A percentile compares a stretch with the other conserved stretches of the same genome.
These are phyloP conservation scores for Sarcomyxa edulis DNA, from an alignment of 768 basidiomycete genomes.

Conservation along the genomic window DNA sequence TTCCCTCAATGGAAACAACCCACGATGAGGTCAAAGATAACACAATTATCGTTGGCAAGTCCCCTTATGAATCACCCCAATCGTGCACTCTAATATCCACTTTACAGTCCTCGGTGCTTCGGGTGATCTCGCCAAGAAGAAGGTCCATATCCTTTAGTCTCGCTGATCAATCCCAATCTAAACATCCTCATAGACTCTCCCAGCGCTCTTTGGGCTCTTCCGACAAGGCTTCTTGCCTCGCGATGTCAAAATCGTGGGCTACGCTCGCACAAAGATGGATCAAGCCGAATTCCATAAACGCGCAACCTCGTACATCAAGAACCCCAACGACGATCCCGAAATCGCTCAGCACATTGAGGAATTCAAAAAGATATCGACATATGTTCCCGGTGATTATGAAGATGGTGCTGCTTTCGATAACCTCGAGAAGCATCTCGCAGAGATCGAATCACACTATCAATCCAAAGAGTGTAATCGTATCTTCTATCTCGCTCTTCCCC, in stretches of 20 bases:
- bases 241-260: conserved; percentile 88
- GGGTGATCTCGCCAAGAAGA: conserved; percentile 98
- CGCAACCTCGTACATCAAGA: conserved; percentile 81
- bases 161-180: conserved; percentile 6
- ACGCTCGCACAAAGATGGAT: conserved; percentile 96
- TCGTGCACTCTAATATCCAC: conserved; percentile 9
- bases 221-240: conserved; percentile 74
- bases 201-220: conserved; percentile 90
- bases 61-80: conserved; percentile 13
- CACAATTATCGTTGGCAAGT: conserved; percentile 82
- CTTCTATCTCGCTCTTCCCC: conserved; percentile 97
- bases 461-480: conserved; percentile 70
- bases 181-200: conserved; percentile 69
- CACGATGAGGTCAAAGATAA: conserved; percentile 78
- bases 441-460: conserved; percentile 69
- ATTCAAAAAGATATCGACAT: conserved; percentile 79
- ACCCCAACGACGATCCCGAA: conserved; percentile 54
- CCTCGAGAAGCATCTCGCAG: conserved; percentile 71
- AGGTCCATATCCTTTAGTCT: conserved; percentile 43
- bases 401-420: conserved; percentile 72
- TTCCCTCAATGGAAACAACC: conserved; percentile 82
- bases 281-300: conserved; percentile 80
- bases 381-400: conserved; percentile 88
- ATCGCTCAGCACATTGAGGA: conserved; percentile 61
- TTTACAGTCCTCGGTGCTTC: conserved; percentile 85